Percentiles rank a stretch among this genome's conserved stretches.
phyloP scores from a whole-genome alignment of 2,329 filamentous ascomycete species.

The Colletotrichum plurivorum region DNA sequence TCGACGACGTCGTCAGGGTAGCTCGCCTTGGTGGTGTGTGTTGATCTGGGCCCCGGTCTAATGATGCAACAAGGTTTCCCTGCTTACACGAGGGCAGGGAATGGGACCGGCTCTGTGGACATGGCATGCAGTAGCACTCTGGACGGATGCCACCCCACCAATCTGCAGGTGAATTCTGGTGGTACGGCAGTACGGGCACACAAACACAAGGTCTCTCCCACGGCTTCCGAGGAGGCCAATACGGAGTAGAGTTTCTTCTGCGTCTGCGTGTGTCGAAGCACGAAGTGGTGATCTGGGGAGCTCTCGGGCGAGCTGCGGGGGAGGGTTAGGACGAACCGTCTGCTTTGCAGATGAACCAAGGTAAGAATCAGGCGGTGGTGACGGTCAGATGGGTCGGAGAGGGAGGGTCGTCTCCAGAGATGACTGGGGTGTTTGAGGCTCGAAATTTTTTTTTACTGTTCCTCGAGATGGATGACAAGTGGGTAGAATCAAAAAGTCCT shows the following conservation, averaged over 20 bases:
- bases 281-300: neutral
- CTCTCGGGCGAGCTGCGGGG: neutral
- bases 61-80: conserved; percentile 39
- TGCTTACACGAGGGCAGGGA: conserved; percentile 12
- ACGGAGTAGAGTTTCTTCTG: neutral
- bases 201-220: conserved; percentile 10
- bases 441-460: no score
- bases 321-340: neutral
- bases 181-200: neutral
- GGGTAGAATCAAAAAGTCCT: conserved; percentile 7
- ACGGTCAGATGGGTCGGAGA: conserved; percentile 24
- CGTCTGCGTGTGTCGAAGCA: neutral
- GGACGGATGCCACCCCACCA: conserved; percentile 27
- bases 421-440: conserved; percentile 8
- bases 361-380: neutral
- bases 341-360: neutral
- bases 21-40: neutral
- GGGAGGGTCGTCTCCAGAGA: conserved; percentile 14
- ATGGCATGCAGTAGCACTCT: conserved; percentile 18
- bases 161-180: conserved; percentile 13
- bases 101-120: conserved; percentile 27
- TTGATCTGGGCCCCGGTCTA: conserved; percentile 23
- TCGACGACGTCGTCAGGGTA: neutral
- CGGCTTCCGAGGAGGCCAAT: conserved; percentile 9
- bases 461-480: neutral